These are phyloP conservation scores for Trichosporon faecale DNA, from an alignment of 1,284 basidiomycete genomes.

Conservation along the genomic window DNA sequence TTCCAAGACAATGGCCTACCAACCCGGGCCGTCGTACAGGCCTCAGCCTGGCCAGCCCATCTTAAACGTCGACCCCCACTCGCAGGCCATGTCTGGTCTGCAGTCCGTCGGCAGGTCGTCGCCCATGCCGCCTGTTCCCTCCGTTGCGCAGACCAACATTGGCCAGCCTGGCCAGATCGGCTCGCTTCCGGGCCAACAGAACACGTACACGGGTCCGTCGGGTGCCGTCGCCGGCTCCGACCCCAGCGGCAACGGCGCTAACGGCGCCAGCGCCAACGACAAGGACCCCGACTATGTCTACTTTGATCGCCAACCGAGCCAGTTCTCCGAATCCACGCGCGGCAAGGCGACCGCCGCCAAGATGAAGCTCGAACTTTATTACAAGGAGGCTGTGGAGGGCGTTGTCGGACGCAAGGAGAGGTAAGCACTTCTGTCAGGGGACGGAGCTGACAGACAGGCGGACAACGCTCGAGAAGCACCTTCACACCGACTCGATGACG, in stretches of 20 bases:
- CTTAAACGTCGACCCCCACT: constrained; percentile 20
- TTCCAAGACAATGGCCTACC: constrained; percentile 29
- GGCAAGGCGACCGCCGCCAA: constrained; percentile 93
- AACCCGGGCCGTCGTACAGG: constrained; percentile 31
- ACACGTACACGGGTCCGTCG: constrained; percentile 6
- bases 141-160: constrained; percentile 34
- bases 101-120: constrained; percentile 31
- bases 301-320: constrained; percentile 81
- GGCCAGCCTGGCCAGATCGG: constrained; percentile 38
- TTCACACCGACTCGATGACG: constrained; percentile 69
- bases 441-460: constrained; percentile 59
- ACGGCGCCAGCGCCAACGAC: constrained; percentile 26
- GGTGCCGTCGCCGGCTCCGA: not conserved
- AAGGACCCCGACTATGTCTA: constrained; percentile 78
- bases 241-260: constrained; percentile 11
- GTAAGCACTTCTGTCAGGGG: constrained; percentile 52
- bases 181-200: constrained; percentile 15
- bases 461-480: constrained; percentile 85
- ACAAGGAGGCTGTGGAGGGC: constrained; percentile 90
- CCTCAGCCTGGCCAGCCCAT: constrained; percentile 12
- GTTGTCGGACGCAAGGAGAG: constrained; percentile 84
- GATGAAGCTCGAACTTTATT: constrained; percentile 94
- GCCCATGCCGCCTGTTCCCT: constrained; percentile 41
- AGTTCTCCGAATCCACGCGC: constrained; percentile 81
- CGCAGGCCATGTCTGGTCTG: constrained; percentile 20